phyloP scores from a whole-genome alignment of 2,329 filamentous ascomycete species.

The Monosporascus sp. region DNA sequence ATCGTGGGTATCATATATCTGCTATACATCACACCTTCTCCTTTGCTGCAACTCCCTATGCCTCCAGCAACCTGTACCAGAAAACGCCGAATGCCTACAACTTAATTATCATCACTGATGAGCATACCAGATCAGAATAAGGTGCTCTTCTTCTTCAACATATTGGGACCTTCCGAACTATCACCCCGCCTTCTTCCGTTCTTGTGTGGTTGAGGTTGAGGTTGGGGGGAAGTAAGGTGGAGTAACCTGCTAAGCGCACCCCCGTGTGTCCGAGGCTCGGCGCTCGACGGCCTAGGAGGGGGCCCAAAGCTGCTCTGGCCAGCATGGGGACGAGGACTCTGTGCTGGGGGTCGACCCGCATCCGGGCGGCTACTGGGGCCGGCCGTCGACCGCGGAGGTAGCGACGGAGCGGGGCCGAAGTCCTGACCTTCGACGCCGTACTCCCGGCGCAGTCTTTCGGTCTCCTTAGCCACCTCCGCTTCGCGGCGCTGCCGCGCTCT shows the following conservation, averaged over 20 bases:
- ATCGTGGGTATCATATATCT: no score
- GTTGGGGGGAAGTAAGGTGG: slow-evolving; percentile 23
- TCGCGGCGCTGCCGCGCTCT: slow-evolving; percentile 52
- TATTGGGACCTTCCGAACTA: slow-evolving; percentile 32
- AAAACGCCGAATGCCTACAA: neutral
- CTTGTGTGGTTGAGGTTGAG: slow-evolving; percentile 38
- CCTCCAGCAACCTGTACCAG: no score
- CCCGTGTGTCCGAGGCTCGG: slow-evolving; percentile 31
- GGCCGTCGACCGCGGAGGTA: slow-evolving; percentile 30
- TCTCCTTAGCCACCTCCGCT: slow-evolving; percentile 69
- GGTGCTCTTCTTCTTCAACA: slow-evolving; percentile 45
- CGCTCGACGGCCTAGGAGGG: slow-evolving; percentile 45
- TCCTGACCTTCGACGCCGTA: slow-evolving; percentile 57
- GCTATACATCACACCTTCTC: no score
- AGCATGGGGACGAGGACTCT: slow-evolving; percentile 25
- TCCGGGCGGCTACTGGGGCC: slow-evolving; percentile 6
- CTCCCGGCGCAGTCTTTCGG: slow-evolving; percentile 66
- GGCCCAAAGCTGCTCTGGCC: slow-evolving; percentile 8
- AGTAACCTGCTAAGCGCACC: slow-evolving; percentile 26
- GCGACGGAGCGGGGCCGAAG: slow-evolving; percentile 23
- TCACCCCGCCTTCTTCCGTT: slow-evolving; percentile 27
- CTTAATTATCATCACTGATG: neutral
- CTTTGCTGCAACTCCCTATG: no score
- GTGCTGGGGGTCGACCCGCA: slow-evolving; percentile 4
- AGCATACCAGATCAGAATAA: slow-evolving; percentile 31